Percentiles rank a stretch among this genome's conserved stretches.
phyloP scores from a whole-genome alignment of 305 asterid genomes.

The Fraxinus baroniana region DNA sequence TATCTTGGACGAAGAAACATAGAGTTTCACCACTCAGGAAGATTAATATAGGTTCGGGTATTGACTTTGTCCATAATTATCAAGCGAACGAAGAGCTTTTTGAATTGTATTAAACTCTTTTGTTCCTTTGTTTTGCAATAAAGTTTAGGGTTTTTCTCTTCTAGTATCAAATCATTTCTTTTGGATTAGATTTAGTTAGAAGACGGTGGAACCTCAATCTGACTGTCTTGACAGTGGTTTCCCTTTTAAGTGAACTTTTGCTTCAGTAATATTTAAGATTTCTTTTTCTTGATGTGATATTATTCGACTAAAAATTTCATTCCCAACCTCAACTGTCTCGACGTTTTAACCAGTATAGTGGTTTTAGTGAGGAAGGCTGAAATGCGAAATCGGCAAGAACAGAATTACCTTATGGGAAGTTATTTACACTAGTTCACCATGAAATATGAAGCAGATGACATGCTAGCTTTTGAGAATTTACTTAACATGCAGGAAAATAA shows the following conservation, averaged over 20 bases:
- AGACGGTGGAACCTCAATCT: slow-evolving; percentile 14
- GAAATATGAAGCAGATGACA: background rate
- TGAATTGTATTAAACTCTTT: slow-evolving; percentile 16
- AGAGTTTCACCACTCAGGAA: slow-evolving; percentile 26
- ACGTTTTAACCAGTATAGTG: background rate
- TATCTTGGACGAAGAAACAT: slow-evolving; percentile 5
- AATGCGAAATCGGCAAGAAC: background rate
- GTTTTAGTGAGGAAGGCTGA: background rate
- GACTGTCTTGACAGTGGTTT: slow-evolving; percentile 12
- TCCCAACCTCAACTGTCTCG: background rate
- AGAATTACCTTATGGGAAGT: background rate
- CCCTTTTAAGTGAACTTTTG: background rate
- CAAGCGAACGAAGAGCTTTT: slow-evolving; percentile 46
- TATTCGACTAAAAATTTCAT: background rate
- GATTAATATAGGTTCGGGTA: slow-evolving; percentile 73
- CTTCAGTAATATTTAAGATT: background rate
- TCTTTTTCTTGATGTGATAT: background rate
- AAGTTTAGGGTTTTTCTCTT: background rate
- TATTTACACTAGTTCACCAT: background rate
- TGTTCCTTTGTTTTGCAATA: slow-evolving; percentile 10
- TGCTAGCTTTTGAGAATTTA: background rate
- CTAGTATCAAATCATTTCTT: slow-evolving; percentile 10
- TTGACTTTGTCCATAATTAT: slow-evolving; percentile 87
- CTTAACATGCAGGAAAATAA: background rate
- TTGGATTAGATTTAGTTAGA: slow-evolving; percentile 12